Conservation (phyloP, 768 basidiomycete species). For the Mycena leptocephala region DNA sequence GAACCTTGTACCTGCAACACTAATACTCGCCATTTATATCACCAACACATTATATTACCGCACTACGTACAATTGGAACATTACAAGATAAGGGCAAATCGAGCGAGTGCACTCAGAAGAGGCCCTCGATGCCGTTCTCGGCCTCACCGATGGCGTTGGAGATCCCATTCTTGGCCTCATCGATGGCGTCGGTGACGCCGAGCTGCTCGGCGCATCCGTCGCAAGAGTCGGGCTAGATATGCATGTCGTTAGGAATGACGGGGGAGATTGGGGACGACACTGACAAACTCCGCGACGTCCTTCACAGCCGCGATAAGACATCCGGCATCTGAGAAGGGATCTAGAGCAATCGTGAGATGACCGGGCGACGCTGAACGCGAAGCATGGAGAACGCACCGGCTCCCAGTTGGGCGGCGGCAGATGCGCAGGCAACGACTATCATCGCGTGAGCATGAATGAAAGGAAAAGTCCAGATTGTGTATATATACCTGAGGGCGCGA, state of each 20-base stretch:
- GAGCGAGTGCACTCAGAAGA: conserved; percentile 9
- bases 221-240: conserved; percentile 8
- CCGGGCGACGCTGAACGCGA: background rate
- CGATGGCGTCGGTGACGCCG: too few species aligned
- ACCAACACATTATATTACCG: conserved; percentile 16
- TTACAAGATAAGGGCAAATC: too few species aligned
- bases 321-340: conserved; percentile 4
- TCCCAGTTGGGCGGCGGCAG: conserved; percentile 1
- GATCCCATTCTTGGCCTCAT: too few species aligned
- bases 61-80: background rate
- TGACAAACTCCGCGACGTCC: background rate
- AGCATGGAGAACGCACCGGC: background rate
- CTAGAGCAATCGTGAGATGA: background rate
- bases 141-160: background rate
- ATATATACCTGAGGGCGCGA: conserved; percentile 1
- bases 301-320: background rate
- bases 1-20: too few species aligned
- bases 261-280: background rate
- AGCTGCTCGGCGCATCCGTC: conserved; percentile 10
- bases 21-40: too few species aligned
- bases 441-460: background rate
- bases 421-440: background rate
- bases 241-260: background rate
- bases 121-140: conserved; percentile 8
- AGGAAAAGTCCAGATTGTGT: background rate